Conservation (phyloP, 371 early-diverging fungal genomes). For the Mortierella sp. region DNA sequence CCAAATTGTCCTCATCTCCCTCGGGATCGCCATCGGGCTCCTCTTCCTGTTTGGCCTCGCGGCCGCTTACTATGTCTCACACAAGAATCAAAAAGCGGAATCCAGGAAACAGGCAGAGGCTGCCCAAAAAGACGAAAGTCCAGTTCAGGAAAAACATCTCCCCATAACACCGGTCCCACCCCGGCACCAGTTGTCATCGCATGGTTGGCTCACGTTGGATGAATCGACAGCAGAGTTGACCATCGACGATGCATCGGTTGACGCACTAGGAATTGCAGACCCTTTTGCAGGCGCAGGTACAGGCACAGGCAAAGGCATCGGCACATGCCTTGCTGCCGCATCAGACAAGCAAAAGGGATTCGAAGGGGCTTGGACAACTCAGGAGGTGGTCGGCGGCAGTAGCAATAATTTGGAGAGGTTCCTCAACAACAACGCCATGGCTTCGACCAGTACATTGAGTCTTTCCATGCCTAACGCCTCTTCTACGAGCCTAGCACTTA, state of each 20-base stretch:
- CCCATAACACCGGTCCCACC: neutral
- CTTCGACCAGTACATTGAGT: too few species aligned
- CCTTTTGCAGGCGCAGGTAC: too few species aligned
- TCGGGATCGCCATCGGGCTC: slow-evolving; percentile 26
- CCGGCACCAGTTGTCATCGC: too few species aligned
- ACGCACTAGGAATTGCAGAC: neutral
- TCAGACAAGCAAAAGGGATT: too few species aligned
- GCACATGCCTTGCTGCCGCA: too few species aligned
- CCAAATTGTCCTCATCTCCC: slow-evolving; percentile 21
- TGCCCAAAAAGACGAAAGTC: neutral
- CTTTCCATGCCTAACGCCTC: too few species aligned
- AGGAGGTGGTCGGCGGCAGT: too few species aligned
- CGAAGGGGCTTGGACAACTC: too few species aligned
- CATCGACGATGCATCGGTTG: neutral
- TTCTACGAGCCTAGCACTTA: too few species aligned
- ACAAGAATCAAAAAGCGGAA: slow-evolving; percentile 33
- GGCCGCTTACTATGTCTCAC: slow-evolving; percentile 28
- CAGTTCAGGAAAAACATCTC: neutral
- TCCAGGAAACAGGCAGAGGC: neutral
- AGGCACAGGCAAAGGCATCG: too few species aligned
- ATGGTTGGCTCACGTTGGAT: neutral
- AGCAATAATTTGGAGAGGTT: too few species aligned
- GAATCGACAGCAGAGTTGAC: neutral
- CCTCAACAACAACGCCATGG: too few species aligned
- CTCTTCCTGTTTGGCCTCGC: slow-evolving; percentile 25